Base-by-base conservation (phyloP, 352 stramenopile genomes). In the Discostella stelligera region DNA sequence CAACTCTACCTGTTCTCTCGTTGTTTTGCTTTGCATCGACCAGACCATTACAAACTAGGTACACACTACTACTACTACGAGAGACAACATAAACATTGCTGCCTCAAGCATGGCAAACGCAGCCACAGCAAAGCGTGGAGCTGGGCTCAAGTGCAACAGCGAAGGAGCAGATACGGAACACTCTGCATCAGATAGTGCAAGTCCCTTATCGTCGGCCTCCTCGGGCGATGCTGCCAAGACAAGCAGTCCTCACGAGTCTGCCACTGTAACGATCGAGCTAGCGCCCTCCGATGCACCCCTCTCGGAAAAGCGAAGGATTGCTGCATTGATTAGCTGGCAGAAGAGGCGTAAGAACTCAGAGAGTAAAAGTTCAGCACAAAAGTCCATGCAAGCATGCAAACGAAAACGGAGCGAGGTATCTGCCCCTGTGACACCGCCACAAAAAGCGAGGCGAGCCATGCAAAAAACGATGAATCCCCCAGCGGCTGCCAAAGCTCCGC, bases 271-370 rank as follows among this genome's bases (percentile, higher is more conserved):
- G 27, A 72, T 59, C 13, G 13, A 59, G 66, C 18, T 63, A 41
- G 48, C 25, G 44, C 66, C 41, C 18, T 37, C 49, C n/a, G 37
- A 53, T 73, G 66, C 54, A 44, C 64, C 10, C 60, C 30, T 67
- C 20, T 67, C 60, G n/a, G 69, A 77, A 65, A 82, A 82, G 44
- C 55, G 68, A 50, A 66, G 74, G 20, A 54, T 82, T 55, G 74
- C 74, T 30, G 67, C 74, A 16, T 54, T 79, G 41, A 68, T 73
- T 46, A 66, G 71, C 13, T 79, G 71, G 71, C 61, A 73, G 54
- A 79, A 71, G 44, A 18, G 71, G 9, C 71, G 71, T 10, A 62
- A 68, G 13, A 21, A 37, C n/a, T 30, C 39, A 59, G 49, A 37
- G 9, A 69, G 30, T n/a, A 69, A 60, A 18, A n/a, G 13, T 32